A percentile compares a stretch with the other conserved stretches of the same genome.
phyloP scores from a whole-genome alignment of 495 filamentous ascomycete species.

The Penicillium canariense region DNA sequence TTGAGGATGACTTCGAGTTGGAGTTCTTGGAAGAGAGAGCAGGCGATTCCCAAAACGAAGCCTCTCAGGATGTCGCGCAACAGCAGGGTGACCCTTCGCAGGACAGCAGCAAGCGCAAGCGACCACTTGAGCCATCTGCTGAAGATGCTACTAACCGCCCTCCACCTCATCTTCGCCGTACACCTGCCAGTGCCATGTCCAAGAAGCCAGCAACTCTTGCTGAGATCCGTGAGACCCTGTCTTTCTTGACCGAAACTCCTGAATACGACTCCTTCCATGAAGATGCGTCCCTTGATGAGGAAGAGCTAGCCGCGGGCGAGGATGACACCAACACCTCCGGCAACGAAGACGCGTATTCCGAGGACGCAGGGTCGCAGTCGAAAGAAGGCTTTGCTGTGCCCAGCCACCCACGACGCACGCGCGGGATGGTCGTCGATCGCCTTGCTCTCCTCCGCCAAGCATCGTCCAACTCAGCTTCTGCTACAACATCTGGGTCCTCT shows the following conservation, averaged over 20 bases:
- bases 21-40: conserved; percentile 66
- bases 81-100: conserved; percentile 24
- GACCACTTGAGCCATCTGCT: conserved; percentile 44
- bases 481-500: conserved; percentile 38
- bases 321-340: conserved; percentile 40
- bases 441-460: conserved; percentile 70
- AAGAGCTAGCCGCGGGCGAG: conserved; percentile 32
- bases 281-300: conserved; percentile 41
- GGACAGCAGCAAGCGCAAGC: conserved; percentile 54
- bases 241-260: conserved; percentile 75
- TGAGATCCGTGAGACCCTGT: conserved; percentile 77
- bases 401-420: conserved; percentile 49
- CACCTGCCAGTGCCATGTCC: conserved; percentile 48
- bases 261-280: conserved; percentile 54
- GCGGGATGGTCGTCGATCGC: conserved; percentile 69
- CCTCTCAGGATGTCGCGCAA: conserved; percentile 43
- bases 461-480: conserved; percentile 52
- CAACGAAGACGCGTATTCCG: conserved; percentile 31
- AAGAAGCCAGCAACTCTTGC: conserved; percentile 67
- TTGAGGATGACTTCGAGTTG: conserved; percentile 74
- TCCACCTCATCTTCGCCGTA: conserved; percentile 64
- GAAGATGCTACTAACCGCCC: conserved; percentile 53
- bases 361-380: conserved; percentile 26
- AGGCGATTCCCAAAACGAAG: conserved; percentile 37
- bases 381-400: conserved; percentile 37